Evolutionary conservation across 1,284 basidiomycete genomes (phyloP).

Genomic region (Trichosporon asahii): DNA sequence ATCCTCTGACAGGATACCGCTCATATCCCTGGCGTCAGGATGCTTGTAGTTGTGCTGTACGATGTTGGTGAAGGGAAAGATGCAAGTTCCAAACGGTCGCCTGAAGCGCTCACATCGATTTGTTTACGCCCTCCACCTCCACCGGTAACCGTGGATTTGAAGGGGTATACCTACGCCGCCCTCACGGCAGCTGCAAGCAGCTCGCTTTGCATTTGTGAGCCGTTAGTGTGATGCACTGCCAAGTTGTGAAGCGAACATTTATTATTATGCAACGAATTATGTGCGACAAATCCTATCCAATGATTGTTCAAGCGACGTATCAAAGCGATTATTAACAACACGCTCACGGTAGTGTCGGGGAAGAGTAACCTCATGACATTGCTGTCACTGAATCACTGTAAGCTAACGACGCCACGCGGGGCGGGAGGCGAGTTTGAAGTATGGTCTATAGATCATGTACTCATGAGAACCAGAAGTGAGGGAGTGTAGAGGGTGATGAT

Average conservation of each 20-base stretch:
- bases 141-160: neutral
- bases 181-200: too few relatives aligned
- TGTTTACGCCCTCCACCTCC: constrained; percentile 9
- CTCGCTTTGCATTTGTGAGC: too few relatives aligned
- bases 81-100: neutral
- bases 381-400: neutral
- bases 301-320: constrained; percentile 8
- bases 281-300: neutral
- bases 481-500: neutral
- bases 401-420: neutral
- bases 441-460: constrained; percentile 2
- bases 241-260: neutral
- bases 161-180: too few relatives aligned
- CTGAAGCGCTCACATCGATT: neutral
- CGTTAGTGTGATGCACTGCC: neutral
- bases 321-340: constrained; percentile 5
- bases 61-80: neutral
- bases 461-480: constrained; percentile 10
- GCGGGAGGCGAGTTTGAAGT: neutral
- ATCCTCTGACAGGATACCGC: constrained; percentile 10
- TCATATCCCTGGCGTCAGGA: neutral
- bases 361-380: constrained; percentile 5
- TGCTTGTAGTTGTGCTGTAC: neutral
- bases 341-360: neutral
- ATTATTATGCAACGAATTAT: neutral